phyloP scores from a whole-genome alignment of 164 flowering plant genomes.

The Pachysandra terminalis region DNA sequence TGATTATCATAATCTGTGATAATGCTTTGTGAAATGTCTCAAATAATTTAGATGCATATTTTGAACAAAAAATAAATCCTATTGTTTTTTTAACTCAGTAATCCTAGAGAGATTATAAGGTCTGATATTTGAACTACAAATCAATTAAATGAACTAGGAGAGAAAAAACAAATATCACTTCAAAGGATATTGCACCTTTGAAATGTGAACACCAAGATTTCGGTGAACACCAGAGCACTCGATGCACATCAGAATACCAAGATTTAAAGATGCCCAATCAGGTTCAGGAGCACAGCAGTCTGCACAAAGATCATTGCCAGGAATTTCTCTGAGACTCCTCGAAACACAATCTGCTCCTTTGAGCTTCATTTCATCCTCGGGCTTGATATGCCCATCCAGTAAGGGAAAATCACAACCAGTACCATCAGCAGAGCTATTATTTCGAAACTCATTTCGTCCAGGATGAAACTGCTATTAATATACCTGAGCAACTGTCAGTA shows the following conservation, averaged over 20 bases:
- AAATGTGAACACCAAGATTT: conserved; percentile 94
- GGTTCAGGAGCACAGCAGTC: conserved; percentile 86
- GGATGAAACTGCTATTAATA: conserved; percentile 30
- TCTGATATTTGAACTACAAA: not conserved
- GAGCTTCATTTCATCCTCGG: conserved; percentile 29
- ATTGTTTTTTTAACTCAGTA: no score
- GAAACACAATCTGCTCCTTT: conserved; percentile 45
- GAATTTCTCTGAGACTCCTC: conserved; percentile 52
- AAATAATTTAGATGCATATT: no score
- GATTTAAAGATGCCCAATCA: conserved; percentile 96
- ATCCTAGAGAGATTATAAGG: not conserved
- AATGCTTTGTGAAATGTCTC: no score
- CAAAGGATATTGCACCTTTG: conserved; percentile 54
- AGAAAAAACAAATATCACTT: not conserved
- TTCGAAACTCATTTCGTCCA: conserved; percentile 22
- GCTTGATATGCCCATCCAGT: conserved; percentile 19
- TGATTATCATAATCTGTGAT: no score
- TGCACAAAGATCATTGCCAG: conserved; percentile 90
- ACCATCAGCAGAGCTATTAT: conserved; percentile 12
- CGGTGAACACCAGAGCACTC: conserved; percentile 97
- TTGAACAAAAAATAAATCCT: no score
- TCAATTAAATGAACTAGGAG: not conserved
- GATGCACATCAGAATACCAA: conserved; percentile 83
- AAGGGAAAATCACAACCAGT: conserved; percentile 25
- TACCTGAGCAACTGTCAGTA: conserved; percentile 12